Base-by-base conservation (phyloP, 164 flowering plant species). In the Stephania cephalantha region DNA sequence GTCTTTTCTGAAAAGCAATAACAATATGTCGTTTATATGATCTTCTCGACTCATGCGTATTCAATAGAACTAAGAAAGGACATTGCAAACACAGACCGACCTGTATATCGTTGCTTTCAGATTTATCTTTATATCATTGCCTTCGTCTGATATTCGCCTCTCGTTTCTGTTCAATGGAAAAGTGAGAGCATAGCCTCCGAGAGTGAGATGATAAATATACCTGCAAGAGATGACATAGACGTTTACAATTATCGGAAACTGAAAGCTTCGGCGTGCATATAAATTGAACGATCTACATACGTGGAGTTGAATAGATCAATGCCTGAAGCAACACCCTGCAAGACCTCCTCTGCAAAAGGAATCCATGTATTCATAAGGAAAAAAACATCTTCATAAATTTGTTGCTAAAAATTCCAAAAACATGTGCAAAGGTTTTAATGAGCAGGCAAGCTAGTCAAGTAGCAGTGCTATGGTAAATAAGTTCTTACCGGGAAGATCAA, bases 291-390 rank as follows among this genome's bases (percentile, higher is more conserved):
- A 71, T 58, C 35, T 58, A 79, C 94, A 30, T 86, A 94, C 94
- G 86, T 78, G 31, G 95, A 87, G 69, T 94, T 91, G 80, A 94
- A 91, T 45, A 92, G 88, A 82, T 94, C 97, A 71, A 94, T 78
- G 55, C 98, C 98, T 7, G 97, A 87, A 78, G 95, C 90, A 82
- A 94, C 86, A 22, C 91, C 97, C 80, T 89, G 91, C 82, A 91
- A 83, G 67, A 94, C 85, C 82, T 92, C 97, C 90, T 91, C 98
- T 91, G 87, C 74, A 70, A 73, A 46, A 75, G 31, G 18, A 78
- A 84, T 76, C 76, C 53, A 73, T 7, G 72, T 65, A 10, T 74
- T 48, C 18, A 73, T 67, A 73, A 53, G 29, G 46, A 66, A 44
- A 20, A 5, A 61, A 72, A 52, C 13, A 10, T 29, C 6, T 8